Conservation (phyloP, 2,329 filamentous ascomycete genomes). For the Lasiodiplodia gonubiensis region DNA sequence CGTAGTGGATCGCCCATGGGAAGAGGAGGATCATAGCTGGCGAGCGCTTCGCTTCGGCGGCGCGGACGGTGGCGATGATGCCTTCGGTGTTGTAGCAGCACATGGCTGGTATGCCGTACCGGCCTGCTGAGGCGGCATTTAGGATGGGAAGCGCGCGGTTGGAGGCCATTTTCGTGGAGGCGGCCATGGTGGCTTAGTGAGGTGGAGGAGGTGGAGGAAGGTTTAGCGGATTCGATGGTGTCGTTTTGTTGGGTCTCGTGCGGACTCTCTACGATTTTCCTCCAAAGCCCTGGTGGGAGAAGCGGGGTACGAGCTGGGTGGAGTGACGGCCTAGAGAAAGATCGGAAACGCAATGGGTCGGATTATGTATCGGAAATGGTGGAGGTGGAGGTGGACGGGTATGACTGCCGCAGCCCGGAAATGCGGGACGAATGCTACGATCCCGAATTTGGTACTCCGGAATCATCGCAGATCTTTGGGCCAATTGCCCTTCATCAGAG, state of each 20-base stretch:
- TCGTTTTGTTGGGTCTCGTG: neutral
- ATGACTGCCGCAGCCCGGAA: neutral
- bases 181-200: neutral
- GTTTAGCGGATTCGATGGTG: neutral
- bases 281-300: neutral
- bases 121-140: conserved; percentile 60
- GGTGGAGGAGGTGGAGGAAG: neutral
- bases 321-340: neutral
- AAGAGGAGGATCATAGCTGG: conserved; percentile 76
- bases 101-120: conserved; percentile 66
- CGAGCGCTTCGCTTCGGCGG: conserved; percentile 69
- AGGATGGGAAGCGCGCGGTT: conserved; percentile 53
- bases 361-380: conserved; percentile 1
- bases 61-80: conserved; percentile 70
- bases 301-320: neutral
- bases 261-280: neutral
- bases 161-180: conserved; percentile 2
- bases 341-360: neutral
- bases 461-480: neutral
- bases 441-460: neutral
- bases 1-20: conserved; percentile 75
- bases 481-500: neutral
- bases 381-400: neutral
- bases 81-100: conserved; percentile 74
- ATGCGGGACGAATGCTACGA: neutral